A percentile compares a stretch with the other conserved stretches of the same genome.
Evolutionary conservation across 225 moss, liverwort and hornwort genomes (phyloP).

Genomic region (Physcomitrellopsis africana): DNA sequence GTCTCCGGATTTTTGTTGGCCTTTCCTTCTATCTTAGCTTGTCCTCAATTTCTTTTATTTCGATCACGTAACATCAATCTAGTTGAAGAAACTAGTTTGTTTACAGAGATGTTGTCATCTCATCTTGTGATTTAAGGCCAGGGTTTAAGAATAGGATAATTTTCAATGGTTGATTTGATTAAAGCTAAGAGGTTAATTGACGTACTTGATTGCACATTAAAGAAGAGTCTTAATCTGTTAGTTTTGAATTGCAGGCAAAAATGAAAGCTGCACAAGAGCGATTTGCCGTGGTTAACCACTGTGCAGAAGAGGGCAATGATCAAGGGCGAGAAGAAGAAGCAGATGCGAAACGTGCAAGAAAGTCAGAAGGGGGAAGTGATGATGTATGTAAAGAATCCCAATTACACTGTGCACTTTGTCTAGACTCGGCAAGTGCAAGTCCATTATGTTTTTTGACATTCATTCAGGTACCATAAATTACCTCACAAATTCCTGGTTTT

Average conservation of each 20-base stretch:
- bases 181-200: neutral
- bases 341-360: conserved; percentile 59
- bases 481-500: conserved; percentile 16
- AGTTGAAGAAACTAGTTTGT: neutral
- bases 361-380: conserved; percentile 51
- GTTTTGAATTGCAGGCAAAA: conserved; percentile 64
- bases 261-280: conserved; percentile 96
- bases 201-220: no score
- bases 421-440: conserved; percentile 85
- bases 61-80: neutral
- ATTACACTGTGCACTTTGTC: conserved; percentile 82
- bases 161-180: conserved; percentile 10
- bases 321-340: conserved; percentile 25
- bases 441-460: conserved; percentile 90
- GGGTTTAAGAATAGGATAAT: conserved; percentile 10
- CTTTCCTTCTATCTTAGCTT: neutral
- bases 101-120: neutral
- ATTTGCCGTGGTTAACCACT: conserved; percentile 66
- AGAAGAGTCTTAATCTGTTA: conserved; percentile 25
- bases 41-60: neutral
- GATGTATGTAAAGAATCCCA: conserved; percentile 58
- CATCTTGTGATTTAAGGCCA: conserved; percentile 1
- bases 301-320: conserved; percentile 25
- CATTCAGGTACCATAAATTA: conserved; percentile 66
- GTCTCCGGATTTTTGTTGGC: conserved; percentile 1